Conservation (phyloP, 208 protist genomes). For the Histomonas meleagridis region DNA sequence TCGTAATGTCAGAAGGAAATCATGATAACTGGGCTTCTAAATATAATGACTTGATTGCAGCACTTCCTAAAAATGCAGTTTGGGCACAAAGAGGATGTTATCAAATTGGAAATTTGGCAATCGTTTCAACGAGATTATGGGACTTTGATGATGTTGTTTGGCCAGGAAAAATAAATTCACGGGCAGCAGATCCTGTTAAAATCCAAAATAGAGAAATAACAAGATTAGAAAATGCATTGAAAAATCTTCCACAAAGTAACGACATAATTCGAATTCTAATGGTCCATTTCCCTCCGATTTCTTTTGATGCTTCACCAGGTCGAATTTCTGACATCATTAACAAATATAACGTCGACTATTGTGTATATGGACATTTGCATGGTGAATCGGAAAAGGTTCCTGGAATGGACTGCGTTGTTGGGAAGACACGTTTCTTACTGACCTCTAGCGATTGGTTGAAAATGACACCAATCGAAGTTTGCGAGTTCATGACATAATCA, state of each 20-base stretch:
- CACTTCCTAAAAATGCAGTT: not conserved
- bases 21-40: constrained; percentile 30
- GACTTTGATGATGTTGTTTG: not conserved
- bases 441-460: constrained; percentile 24
- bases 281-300: constrained; percentile 4
- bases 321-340: not conserved
- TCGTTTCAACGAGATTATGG: not conserved
- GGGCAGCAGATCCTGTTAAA: not conserved
- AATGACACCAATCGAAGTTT: constrained; percentile 2
- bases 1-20: constrained; percentile 16
- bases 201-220: not conserved
- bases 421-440: not conserved
- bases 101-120: not conserved
- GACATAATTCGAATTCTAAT: not conserved
- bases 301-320: not conserved
- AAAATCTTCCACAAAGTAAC: not conserved
- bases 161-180: not conserved
- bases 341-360: constrained; percentile 1
- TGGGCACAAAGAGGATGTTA: not conserved
- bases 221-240: not conserved
- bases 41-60: not conserved
- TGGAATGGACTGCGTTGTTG: not conserved
- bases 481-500: not conserved
- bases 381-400: not conserved
- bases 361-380: not conserved